Evolutionary conservation across 805 yeast genomes (phyloP).

Genomic region (Candida methanosorbosa): DNA sequence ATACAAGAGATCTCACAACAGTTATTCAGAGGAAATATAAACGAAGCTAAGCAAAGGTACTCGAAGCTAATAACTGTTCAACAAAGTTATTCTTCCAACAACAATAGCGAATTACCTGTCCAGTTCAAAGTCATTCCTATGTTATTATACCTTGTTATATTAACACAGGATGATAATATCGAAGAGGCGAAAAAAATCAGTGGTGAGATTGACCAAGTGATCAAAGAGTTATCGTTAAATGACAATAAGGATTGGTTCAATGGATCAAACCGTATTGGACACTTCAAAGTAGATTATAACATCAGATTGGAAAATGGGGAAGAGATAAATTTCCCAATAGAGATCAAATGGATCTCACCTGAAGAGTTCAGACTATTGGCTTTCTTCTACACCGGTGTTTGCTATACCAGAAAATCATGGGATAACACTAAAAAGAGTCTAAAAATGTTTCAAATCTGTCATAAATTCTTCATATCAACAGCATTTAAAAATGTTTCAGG

Average conservation of each 20-base stretch:
- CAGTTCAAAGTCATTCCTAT: conserved; percentile 27
- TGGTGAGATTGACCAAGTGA: conserved; percentile 14
- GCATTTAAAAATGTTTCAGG: conserved; percentile 11
- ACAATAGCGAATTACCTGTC: conserved; percentile 9
- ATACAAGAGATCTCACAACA: conserved; percentile 23
- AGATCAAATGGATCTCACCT: conserved; percentile 32
- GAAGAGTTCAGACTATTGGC: conserved; percentile 33
- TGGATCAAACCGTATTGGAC: not conserved
- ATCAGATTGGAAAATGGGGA: not conserved
- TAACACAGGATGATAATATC: conserved; percentile 21
- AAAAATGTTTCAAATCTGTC: conserved; percentile 30
- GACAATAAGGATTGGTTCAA: conserved; percentile 21
- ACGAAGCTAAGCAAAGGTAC: conserved; percentile 7
- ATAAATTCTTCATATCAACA: conserved; percentile 22
- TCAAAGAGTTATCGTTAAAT: conserved; percentile 13
- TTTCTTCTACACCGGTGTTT: conserved; percentile 34
- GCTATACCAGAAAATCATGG: conserved; percentile 27
- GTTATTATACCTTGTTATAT: conserved; percentile 18
- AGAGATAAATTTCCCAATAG: conserved; percentile 20
- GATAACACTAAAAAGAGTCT: conserved; percentile 25
- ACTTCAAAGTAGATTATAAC: not conserved
- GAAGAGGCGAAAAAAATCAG: conserved; percentile 17
- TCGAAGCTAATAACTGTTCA: not conserved
- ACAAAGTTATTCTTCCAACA: not conserved
- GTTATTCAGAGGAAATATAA: conserved; percentile 22